phyloP scores from a whole-genome alignment of 208 protist species.

The Leishmania lainsoni region DNA sequence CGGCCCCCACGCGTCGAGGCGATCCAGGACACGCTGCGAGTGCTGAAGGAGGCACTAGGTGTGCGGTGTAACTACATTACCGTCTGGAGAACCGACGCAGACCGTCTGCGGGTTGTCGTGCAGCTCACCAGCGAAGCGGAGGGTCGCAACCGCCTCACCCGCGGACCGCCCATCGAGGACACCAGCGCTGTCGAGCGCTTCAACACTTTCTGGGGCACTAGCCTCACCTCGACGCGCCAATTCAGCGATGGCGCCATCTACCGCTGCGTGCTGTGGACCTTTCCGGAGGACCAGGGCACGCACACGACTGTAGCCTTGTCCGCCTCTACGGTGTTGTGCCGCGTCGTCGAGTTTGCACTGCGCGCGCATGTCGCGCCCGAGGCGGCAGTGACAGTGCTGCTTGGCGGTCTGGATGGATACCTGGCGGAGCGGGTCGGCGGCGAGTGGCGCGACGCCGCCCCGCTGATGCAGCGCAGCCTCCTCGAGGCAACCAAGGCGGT shows the following conservation, averaged over 20 bases:
- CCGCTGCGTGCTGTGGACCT: conserved; percentile 81
- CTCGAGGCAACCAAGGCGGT: conserved; percentile 62
- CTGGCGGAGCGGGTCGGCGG: conserved; percentile 69
- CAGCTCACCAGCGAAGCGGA: conserved; percentile 67
- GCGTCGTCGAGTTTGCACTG: conserved; percentile 65
- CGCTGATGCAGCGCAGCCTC: conserved; percentile 59
- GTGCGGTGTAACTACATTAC: conserved; percentile 43
- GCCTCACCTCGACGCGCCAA: conserved; percentile 77
- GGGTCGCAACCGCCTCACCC: conserved; percentile 74
- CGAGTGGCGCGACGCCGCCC: conserved; percentile 75
- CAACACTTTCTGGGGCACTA: conserved; percentile 78
- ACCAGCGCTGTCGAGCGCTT: conserved; percentile 68
- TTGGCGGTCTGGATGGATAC: conserved; percentile 67
- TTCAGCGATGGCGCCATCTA: conserved; percentile 88
- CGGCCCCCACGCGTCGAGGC: conserved; percentile 23
- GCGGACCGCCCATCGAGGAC: conserved; percentile 75
- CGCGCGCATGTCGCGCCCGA: conserved; percentile 45
- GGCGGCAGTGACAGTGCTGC: conserved; percentile 47
- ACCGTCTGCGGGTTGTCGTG: conserved; percentile 54
- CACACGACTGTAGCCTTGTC: conserved; percentile 59
- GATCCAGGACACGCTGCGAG: conserved; percentile 26
- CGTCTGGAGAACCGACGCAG: conserved; percentile 49
- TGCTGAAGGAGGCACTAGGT: conserved; percentile 58
- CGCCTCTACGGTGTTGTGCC: conserved; percentile 58
- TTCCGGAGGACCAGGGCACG: conserved; percentile 54